phyloP scores from a whole-genome alignment of 73 alveolate species.

The Tetrahymena borealis region DNA sequence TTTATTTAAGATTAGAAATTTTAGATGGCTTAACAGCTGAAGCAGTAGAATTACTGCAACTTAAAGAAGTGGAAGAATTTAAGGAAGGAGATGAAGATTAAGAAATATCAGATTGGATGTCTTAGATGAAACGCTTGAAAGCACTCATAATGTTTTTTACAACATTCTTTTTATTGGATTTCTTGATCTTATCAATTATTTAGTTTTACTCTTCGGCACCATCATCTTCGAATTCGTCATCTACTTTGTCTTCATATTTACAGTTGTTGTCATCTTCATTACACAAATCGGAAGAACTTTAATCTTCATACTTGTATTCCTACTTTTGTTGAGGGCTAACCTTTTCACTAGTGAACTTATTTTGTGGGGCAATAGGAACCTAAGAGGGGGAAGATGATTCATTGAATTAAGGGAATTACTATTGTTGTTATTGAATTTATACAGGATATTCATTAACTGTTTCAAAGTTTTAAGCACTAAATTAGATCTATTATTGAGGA shows the following conservation, averaged over 20 bases:
- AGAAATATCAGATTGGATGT: neutral
- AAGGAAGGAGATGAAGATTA: neutral
- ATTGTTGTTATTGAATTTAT: no score
- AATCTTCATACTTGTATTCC: neutral
- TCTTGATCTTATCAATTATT: neutral
- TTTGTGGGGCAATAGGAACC: neutral
- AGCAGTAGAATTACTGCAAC: neutral
- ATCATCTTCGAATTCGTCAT: neutral
- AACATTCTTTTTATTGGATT: neutral
- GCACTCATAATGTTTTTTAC: neutral
- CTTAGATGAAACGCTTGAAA: slow-evolving; percentile 1
- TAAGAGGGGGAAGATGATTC: no score
- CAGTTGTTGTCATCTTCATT: neutral
- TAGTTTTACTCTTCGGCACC: neutral
- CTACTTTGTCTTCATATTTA: neutral
- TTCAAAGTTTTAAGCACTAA: no score
- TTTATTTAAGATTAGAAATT: neutral
- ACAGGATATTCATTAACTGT: no score
- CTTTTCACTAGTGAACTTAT: neutral
- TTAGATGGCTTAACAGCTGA: neutral
- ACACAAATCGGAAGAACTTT: neutral
- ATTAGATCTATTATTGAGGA: no score
- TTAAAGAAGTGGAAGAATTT: neutral
- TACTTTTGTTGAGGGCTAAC: neutral
- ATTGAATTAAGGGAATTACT: neutral